phyloP scores from a whole-genome alignment of 148 eudicot genomes.

The Polygonum aviculare region DNA sequence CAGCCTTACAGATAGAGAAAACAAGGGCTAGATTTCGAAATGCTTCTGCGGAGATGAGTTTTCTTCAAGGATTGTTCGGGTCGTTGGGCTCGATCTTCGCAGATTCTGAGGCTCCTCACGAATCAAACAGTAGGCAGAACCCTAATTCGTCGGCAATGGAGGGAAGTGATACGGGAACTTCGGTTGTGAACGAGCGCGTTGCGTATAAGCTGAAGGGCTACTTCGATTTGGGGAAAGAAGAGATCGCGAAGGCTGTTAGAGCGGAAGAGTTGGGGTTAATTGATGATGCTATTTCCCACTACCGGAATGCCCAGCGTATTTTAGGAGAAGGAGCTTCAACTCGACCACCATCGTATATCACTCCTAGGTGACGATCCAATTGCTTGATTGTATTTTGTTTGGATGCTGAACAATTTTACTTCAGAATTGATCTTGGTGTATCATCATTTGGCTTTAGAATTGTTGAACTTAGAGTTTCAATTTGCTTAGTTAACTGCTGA shows the following conservation, averaged over 20 bases:
- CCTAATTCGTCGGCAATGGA: conserved; percentile 48
- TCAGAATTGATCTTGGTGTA: not conserved
- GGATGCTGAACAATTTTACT: not conserved
- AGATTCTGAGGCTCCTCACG: conserved; percentile 20
- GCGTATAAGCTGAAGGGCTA: conserved; percentile 94
- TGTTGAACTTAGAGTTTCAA: not conserved
- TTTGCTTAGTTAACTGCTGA: not conserved
- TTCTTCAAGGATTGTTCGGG: conserved; percentile 46
- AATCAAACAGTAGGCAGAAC: conserved; percentile 35
- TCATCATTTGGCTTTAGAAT: not conserved
- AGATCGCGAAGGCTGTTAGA: conserved; percentile 80
- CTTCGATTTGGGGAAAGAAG: conserved; percentile 76
- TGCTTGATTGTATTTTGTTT: not conserved
- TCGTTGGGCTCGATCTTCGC: conserved; percentile 48
- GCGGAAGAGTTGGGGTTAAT: conserved; percentile 89
- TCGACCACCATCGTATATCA: conserved; percentile 60
- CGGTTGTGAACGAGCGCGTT: conserved; percentile 55
- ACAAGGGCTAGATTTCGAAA: not conserved
- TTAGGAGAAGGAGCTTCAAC: conserved; percentile 67
- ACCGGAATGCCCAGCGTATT: conserved; percentile 59
- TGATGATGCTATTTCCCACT: conserved; percentile 70
- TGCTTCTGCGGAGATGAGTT: conserved; percentile 44
- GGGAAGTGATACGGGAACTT: conserved; percentile 29
- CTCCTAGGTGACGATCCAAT: conserved; percentile 38
- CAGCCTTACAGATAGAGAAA: not conserved